Evolutionary conservation across 768 basidiomycete genomes (phyloP), one percentile per base, ranked within the genome.

Genomic region (Psilocybe tampanensis): DNA sequence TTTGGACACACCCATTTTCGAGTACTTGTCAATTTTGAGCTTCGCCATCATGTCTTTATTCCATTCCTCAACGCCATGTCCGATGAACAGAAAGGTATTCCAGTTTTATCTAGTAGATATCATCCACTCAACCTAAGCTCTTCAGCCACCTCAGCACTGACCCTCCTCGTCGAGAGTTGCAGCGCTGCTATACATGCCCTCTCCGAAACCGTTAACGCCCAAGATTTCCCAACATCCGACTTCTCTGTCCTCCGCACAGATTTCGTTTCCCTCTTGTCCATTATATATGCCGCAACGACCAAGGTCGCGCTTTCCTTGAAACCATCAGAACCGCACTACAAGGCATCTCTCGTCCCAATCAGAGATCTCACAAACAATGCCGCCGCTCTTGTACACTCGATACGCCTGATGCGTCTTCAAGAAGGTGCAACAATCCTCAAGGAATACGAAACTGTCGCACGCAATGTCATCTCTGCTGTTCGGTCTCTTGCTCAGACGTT

Each of bases 251-350:
- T 90, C 44, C 80, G 75, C 60, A 76, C 76, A 32, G 89, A 91
- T 65, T 69, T 86, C 17, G 55, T 84, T 19, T 79, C 84, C 2
- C 70, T 90, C 33, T 75, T 89, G 44, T 73, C 82, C 4, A 76
- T 89, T 59, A 64, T 89, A n/a, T 75, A 86, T 67, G 69, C 74
- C 19, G 71, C 79, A 26, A 72, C 80, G 4, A 89, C 87, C 18
- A 89, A 86, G 64, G 68, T 88, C 22, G 76, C 89, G 3, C 78
- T 91, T 32, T 76, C 81, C 1, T 76, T 89, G 49, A 89, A 86
- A 42, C 85, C 87, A 5, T 69, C 82, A 3, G 73, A 77, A 0
- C 84, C 84, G 1, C 73, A 84, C 4, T 80, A 82, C 63, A 64
- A 74, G 2, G 82, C 86, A 1, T 74, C 84, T 12, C 62, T 82